Evolutionary conservation across 164 flowering plant genomes (phyloP), one percentile per base, ranked within the genome.

Genomic region (Berberis vulgaris): DNA sequence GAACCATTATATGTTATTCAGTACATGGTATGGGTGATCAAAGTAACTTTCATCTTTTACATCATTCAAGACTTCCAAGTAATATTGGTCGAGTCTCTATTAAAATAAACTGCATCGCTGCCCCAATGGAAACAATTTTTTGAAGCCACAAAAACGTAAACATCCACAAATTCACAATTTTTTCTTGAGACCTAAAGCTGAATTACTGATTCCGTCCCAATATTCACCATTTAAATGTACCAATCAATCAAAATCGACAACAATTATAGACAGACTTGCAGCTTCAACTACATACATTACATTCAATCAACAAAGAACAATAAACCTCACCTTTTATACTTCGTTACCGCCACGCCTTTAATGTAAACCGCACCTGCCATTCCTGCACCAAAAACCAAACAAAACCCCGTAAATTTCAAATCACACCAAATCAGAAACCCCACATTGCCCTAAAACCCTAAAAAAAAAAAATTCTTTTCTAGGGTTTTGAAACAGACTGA

Each of bases 331-430:
- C 98, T 81, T 66, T 83, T 83, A 73, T 94, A 94, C 61, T 88
- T 77, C 7, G 96, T 84, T 38, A 91, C 83, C 4, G 93, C 84
- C 9, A 91, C 91, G 41, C 97, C 98, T 64, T 91, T 94, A 12
- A 94, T 91, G 69, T 94, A 89, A 43, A 94, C 59, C 63, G 98
- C 97, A 42, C 98, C 98, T 0, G 96, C 76, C 97, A 94, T 94
- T 59, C 97, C 98, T 94, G 81, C 68, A 81, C 41, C 54, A 40
- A 49, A 46, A 46, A 6, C 54, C 8, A 13, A 73, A 50, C 3
- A 53, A 64, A 39, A 64, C 41, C 54, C 43, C 55, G 43, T 6
- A 39, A 43, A 38, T 49, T 49, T 6, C 11, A 65, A 54, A 40
- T 54, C 2, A 64, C 41, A 58, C 39, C 12, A 42, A 55, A 6